Percentiles rank a stretch among this genome's conserved stretches.
Evolutionary conservation across 2,329 filamentous ascomycete species (phyloP).

Genomic region (Cryphonectria naterciae): DNA sequence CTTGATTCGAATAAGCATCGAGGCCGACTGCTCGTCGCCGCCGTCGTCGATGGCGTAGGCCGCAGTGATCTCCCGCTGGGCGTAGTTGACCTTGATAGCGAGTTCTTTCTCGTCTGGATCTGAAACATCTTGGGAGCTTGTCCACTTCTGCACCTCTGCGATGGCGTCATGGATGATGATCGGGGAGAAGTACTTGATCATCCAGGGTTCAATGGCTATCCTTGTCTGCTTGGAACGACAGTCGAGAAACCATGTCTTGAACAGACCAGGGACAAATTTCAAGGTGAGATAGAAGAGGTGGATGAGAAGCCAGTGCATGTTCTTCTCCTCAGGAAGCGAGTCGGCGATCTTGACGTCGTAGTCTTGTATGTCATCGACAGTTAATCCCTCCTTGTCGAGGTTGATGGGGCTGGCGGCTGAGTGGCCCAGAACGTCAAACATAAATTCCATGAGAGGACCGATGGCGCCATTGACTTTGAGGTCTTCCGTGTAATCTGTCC

Average conservation of each 20-base stretch:
- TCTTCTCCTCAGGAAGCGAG: conserved; percentile 67
- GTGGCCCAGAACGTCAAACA: conserved; percentile 84
- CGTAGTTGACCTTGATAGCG: conserved; percentile 70
- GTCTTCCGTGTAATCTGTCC: conserved; percentile 77
- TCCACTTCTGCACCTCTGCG: conserved; percentile 71
- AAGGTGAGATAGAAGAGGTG: conserved; percentile 86
- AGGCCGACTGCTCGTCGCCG: conserved; percentile 77
- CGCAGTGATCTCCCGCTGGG: conserved; percentile 77
- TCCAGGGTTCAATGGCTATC: conserved; percentile 81
- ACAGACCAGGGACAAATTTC: conserved; percentile 75
- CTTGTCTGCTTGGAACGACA: conserved; percentile 81
- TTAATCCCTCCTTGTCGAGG: conserved; percentile 69
- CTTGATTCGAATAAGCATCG: conserved; percentile 82
- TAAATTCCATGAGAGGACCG: conserved; percentile 72
- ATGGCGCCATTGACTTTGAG: conserved; percentile 76
- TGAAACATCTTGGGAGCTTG: conserved; percentile 53
- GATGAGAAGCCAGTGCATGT: conserved; percentile 80
- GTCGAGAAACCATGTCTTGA: conserved; percentile 83
- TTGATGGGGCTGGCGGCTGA: conserved; percentile 74
- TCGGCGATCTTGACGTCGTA: conserved; percentile 59
- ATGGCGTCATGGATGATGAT: conserved; percentile 69
- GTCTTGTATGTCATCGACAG: conserved; percentile 55
- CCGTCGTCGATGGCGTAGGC: conserved; percentile 69
- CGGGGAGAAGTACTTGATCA: conserved; percentile 79
- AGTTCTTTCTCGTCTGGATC: conserved; percentile 59